Conservation (phyloP, 2,329 filamentous ascomycete species). For the Fusarium sp. region DNA sequence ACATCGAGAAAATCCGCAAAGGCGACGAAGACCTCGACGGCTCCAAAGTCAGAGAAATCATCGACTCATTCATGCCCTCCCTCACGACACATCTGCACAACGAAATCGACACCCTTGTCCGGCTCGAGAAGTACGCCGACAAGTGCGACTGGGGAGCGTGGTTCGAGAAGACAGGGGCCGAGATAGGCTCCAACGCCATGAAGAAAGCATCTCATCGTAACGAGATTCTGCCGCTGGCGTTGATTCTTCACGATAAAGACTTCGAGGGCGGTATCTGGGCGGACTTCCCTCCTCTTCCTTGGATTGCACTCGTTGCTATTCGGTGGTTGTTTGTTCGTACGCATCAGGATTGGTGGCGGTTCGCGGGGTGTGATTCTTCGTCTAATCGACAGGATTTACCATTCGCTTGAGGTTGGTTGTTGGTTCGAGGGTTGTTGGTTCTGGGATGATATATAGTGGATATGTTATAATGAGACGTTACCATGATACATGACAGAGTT, state of each 20-base stretch:
- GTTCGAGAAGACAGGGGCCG: constrained; percentile 35
- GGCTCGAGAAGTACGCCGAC: constrained; percentile 46
- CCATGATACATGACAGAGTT: background rate
- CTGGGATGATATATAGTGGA: background rate
- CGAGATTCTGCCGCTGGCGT: constrained; percentile 33
- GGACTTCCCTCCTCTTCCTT: constrained; percentile 41
- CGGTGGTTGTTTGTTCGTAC: constrained; percentile 46
- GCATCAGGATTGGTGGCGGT: constrained; percentile 49
- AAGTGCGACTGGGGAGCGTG: constrained; percentile 47
- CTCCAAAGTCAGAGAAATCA: constrained; percentile 29
- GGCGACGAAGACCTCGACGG: constrained; percentile 45
- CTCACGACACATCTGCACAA: constrained; percentile 49
- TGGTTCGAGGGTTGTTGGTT: background rate
- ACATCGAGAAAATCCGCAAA: constrained; percentile 42
- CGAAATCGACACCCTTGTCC: constrained; percentile 50
- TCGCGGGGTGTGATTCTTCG: constrained; percentile 43
- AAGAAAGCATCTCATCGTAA: constrained; percentile 25
- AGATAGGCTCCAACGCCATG: constrained; percentile 22
- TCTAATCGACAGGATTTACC: constrained; percentile 46
- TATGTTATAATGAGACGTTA: background rate
- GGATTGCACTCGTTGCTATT: constrained; percentile 41
- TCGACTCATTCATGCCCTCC: constrained; percentile 43
- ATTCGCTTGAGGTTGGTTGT: constrained; percentile 40
- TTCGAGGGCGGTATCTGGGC: constrained; percentile 41
- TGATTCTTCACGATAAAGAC: constrained; percentile 41